Evolutionary conservation across 1,284 basidiomycete genomes (phyloP).

Genomic region (Tilletia caries): DNA sequence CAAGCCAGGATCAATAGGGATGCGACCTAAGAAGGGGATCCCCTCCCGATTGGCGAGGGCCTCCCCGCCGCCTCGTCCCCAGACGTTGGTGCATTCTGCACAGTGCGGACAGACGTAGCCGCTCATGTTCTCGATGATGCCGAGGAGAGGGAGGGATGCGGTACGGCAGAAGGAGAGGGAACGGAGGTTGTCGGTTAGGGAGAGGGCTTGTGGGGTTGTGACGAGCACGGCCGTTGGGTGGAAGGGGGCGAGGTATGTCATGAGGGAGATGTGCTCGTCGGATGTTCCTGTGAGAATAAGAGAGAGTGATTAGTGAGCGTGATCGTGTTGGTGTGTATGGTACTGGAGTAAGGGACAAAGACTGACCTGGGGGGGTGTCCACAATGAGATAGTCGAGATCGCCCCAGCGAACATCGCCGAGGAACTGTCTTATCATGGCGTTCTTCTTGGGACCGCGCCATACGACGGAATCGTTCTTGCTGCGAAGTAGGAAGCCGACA

Average conservation of each 20-base stretch:
- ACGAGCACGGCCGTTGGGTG: conserved; percentile 79
- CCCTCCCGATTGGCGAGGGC: conserved; percentile 67
- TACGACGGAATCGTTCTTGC: conserved; percentile 85
- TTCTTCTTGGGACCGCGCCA: conserved; percentile 99
- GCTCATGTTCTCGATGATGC: conserved; percentile 97
- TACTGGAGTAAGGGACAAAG: too few species aligned
- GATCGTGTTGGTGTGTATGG: too few species aligned
- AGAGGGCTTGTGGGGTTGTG: conserved; percentile 95
- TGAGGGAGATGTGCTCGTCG: conserved; percentile 92
- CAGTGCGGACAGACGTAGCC: conserved; percentile 86
- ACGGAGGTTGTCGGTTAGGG: conserved; percentile 90
- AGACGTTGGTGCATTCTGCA: conserved; percentile 87
- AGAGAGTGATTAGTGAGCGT: neutral
- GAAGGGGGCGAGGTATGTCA: conserved; percentile 75
- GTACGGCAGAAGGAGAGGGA: conserved; percentile 90
- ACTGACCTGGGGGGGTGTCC: conserved; percentile 91
- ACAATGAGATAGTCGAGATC: conserved; percentile 92
- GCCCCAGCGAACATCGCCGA: conserved; percentile 94
- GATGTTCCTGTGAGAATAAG: conserved; percentile 62
- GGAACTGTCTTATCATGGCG: conserved; percentile 97
- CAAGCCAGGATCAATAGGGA: conserved; percentile 90
- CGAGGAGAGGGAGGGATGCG: conserved; percentile 80
- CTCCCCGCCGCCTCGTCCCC: conserved; percentile 88
- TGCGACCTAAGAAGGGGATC: conserved; percentile 75
- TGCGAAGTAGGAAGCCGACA: conserved; percentile 88